Conservation (phyloP, 2,329 filamentous ascomycete species). For the Clarireedia monteithiana region DNA sequence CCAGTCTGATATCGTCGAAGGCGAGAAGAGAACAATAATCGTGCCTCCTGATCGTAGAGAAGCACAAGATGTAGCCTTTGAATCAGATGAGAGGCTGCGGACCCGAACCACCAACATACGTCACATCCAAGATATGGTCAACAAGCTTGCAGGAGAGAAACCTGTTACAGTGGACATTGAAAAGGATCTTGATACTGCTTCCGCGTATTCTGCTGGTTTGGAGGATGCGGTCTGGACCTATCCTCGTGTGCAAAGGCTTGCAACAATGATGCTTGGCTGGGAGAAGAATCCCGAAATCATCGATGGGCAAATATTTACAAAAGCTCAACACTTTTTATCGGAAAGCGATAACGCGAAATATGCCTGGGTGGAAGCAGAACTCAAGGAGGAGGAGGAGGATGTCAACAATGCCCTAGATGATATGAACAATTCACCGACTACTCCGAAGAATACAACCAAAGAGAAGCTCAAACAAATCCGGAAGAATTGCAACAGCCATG, state of each 20-base stretch:
- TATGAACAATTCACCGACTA: conserved; percentile 24
- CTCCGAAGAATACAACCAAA: conserved; percentile 30
- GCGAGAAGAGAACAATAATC: conserved; percentile 44
- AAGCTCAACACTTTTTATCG: conserved; percentile 35
- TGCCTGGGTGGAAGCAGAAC: conserved; percentile 34
- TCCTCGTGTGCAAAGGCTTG: conserved; percentile 53
- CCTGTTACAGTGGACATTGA: conserved; percentile 21
- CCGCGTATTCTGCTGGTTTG: conserved; percentile 32
- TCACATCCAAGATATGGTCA: conserved; percentile 56
- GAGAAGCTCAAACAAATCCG: conserved; percentile 40
- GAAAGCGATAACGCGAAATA: conserved; percentile 41
- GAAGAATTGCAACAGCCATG: conserved; percentile 62
- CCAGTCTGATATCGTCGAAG: conserved; percentile 37
- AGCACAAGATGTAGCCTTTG: conserved; percentile 34
- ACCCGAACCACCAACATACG: conserved; percentile 53
- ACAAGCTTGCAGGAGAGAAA: conserved; percentile 23
- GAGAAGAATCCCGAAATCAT: conserved; percentile 22
- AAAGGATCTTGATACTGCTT: conserved; percentile 21
- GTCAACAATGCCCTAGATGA: conserved; percentile 21
- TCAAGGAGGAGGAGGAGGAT: conserved; percentile 32
- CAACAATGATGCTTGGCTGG: conserved; percentile 41
- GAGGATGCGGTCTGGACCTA: conserved; percentile 48
- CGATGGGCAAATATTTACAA: conserved; percentile 29
- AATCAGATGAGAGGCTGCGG: conserved; percentile 40
- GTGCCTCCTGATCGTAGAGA: conserved; percentile 40